Percentiles rank a stretch among this genome's conserved stretches.
Evolutionary conservation across 441 rosid species (phyloP).

Genomic region (Brassica balearica): DNA sequence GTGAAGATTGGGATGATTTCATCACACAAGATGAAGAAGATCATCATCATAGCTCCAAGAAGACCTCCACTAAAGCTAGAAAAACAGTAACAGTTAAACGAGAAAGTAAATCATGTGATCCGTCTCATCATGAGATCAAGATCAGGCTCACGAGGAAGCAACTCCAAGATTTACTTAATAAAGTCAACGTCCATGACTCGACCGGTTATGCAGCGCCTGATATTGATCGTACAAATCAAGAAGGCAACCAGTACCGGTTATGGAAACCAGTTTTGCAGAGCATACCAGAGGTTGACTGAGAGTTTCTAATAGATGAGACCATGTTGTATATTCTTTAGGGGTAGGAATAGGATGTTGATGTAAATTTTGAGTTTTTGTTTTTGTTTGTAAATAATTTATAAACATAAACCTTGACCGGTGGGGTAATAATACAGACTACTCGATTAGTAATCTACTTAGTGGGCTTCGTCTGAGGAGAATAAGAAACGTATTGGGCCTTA

Average conservation of each 20-base stretch:
- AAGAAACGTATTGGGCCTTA: constrained; percentile 3
- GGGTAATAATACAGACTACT: not conserved
- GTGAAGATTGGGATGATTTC: constrained; percentile 49
- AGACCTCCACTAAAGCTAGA: not conserved
- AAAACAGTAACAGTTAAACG: constrained; percentile 9
- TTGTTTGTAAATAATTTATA: not conserved
- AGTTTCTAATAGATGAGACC: not conserved
- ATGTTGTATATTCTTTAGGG: constrained; percentile 21
- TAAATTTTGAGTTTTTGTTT: not conserved
- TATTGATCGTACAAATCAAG: constrained; percentile 4
- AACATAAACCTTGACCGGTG: not conserved
- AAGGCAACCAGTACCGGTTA: constrained; percentile 16
- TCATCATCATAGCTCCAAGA: constrained; percentile 13
- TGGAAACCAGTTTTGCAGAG: constrained; percentile 47
- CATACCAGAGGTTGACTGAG: constrained; percentile 43
- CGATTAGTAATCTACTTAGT: not conserved
- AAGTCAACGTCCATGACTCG: constrained; percentile 42
- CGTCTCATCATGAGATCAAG: constrained; percentile 45
- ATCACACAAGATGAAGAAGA: constrained; percentile 9
- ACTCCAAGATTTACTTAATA: constrained; percentile 35
- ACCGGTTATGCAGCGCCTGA: constrained; percentile 34
- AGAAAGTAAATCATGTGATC: constrained; percentile 11
- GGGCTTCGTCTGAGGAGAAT: constrained; percentile 1
- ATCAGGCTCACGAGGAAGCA: constrained; percentile 48
- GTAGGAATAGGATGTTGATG: constrained; percentile 7